phyloP scores from a whole-genome alignment of 2,329 filamentous ascomycete genomes.

The Hawksworthiomyces lignivorus region DNA sequence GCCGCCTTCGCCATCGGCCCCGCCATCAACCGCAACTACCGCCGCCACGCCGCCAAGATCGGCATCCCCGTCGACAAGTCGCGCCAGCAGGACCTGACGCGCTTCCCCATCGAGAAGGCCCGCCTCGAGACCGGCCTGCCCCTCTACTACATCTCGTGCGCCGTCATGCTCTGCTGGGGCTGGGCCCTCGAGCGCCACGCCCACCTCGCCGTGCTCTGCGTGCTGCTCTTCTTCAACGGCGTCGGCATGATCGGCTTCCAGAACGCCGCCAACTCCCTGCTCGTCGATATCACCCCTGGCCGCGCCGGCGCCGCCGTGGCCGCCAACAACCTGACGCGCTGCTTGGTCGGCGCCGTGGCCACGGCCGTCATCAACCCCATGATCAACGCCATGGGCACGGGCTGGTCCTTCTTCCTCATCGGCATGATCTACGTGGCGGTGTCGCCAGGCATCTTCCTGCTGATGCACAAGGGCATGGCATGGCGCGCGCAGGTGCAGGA shows the following conservation, averaged over 20 bases:
- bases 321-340: conserved; percentile 48
- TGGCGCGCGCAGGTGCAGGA: conserved; percentile 32
- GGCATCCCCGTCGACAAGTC: conserved; percentile 46
- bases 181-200: conserved; percentile 39
- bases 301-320: conserved; percentile 47
- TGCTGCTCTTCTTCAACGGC: conserved; percentile 40
- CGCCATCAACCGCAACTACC: conserved; percentile 60
- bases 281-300: conserved; percentile 48
- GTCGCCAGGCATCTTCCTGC: conserved; percentile 30
- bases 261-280: conserved; percentile 43
- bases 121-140: conserved; percentile 42
- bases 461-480: conserved; percentile 34
- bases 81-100: conserved; percentile 39
- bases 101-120: conserved; percentile 45
- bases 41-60: conserved; percentile 46
- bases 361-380: conserved; percentile 45
- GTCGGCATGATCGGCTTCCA: conserved; percentile 46
- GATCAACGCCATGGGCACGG: conserved; percentile 40
- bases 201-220: conserved; percentile 37
- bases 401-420: conserved; percentile 44
- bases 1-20: conserved; percentile 41
- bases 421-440: conserved; percentile 33
- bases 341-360: conserved; percentile 45
- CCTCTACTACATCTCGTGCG: conserved; percentile 41
- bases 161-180: conserved; percentile 41